phyloP scores from a whole-genome alignment of 768 basidiomycete genomes.

The Cystofilobasidium bisporidii region DNA sequence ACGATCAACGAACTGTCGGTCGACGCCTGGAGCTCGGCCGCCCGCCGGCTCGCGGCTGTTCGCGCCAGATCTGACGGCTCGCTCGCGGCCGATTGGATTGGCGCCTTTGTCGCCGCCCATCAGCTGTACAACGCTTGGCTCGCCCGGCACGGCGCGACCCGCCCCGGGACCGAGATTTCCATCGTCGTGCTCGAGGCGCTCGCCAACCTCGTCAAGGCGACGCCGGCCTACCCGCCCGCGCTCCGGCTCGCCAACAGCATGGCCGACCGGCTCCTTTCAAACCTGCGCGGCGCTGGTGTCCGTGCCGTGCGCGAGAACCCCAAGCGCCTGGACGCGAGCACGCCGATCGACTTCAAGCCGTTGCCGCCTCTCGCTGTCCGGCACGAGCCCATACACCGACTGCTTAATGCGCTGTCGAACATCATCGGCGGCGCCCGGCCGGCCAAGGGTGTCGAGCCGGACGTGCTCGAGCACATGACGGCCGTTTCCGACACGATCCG shows the following conservation, averaged over 20 bases:
- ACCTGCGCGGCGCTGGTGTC: background rate
- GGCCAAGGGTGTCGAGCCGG: background rate
- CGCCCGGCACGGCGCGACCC: background rate
- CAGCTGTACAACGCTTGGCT: background rate
- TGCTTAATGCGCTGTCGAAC: background rate
- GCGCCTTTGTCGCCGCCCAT: background rate
- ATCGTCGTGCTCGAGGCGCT: constrained; percentile 3
- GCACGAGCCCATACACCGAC: background rate
- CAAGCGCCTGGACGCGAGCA: background rate
- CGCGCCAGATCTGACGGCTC: background rate
- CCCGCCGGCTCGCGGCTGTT: background rate
- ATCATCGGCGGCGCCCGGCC: background rate
- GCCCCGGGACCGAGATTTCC: background rate
- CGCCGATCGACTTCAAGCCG: background rate
- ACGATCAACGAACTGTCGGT: background rate
- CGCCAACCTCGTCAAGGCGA: background rate
- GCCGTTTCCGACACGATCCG: background rate
- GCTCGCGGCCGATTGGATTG: background rate
- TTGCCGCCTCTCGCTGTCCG: background rate
- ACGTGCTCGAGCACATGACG: background rate
- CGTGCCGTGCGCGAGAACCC: constrained; percentile 2
- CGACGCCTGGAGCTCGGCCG: background rate
- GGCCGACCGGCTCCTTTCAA: background rate
- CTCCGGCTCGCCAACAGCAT: background rate
- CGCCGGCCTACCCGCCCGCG: constrained; percentile 1